These are phyloP conservation scores for Paspalum notatum DNA, from an alignment of 176 grass and related monocot genomes.

Conservation along the genomic window DNA sequence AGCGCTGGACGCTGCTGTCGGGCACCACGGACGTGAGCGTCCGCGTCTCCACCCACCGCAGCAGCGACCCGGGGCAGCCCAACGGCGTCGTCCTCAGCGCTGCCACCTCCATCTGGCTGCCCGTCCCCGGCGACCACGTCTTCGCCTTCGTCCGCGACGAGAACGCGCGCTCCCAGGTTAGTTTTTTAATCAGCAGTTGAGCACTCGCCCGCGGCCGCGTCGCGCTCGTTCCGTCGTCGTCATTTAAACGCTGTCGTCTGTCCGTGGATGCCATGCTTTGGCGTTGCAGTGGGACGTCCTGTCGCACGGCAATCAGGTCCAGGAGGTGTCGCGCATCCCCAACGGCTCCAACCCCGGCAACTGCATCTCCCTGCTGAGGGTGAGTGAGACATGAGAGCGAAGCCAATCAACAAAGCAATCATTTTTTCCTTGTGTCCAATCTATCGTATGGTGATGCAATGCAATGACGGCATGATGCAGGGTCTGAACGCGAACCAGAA, in stretches of 20 bases:
- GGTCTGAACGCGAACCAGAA: constrained; percentile 65
- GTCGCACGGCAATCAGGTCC: constrained; percentile 65
- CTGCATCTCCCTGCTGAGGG: constrained; percentile 84
- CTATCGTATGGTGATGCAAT: too few relatives aligned
- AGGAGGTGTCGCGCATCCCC: constrained; percentile 76
- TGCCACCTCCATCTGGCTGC: constrained; percentile 86
- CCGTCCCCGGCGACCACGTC: constrained; percentile 66
- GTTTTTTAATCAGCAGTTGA: too few relatives aligned
- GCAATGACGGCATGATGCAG: too few relatives aligned
- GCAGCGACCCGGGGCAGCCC: constrained; percentile 66
- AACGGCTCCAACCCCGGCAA: constrained; percentile 82
- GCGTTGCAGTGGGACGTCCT: constrained; percentile 85
- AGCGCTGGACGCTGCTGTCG: constrained; percentile 70
- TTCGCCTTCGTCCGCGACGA: constrained; percentile 88
- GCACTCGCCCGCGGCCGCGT: not conserved
- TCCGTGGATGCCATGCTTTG: not conserved
- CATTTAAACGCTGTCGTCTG: constrained; percentile 1
- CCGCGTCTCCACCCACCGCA: constrained; percentile 60
- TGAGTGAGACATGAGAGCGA: constrained; percentile 26
- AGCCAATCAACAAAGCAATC: not conserved
- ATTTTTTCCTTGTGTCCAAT: not conserved
- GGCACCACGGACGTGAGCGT: constrained; percentile 70
- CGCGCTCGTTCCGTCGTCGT: too few relatives aligned
- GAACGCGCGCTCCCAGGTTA: constrained; percentile 72
- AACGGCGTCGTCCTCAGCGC: constrained; percentile 82